phyloP scores from a whole-genome alignment of 1,284 basidiomycete species.

The Schizopora paradoxa region DNA sequence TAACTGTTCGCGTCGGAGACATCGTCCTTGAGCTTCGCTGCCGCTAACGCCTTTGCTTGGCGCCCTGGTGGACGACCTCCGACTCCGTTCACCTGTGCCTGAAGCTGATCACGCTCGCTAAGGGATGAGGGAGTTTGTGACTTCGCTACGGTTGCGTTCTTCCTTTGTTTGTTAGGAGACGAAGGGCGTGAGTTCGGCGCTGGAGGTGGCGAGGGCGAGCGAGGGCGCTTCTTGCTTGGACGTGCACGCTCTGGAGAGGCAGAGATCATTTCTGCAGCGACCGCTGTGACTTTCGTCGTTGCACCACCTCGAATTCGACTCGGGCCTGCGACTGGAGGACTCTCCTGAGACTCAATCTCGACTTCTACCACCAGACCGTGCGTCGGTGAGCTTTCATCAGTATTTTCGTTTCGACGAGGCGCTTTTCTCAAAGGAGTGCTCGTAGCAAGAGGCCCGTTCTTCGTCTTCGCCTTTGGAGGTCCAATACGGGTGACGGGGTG shows the following conservation, averaged over 20 bases:
- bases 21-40: slow-evolving; percentile 52
- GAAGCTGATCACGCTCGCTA: slow-evolving; percentile 6
- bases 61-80: slow-evolving; percentile 43
- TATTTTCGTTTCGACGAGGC: neutral
- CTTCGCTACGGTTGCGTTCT: slow-evolving; percentile 2
- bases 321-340: too few relatives aligned
- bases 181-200: too few relatives aligned
- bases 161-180: neutral
- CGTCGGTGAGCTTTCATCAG: neutral
- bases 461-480: neutral
- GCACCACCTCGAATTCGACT: too few relatives aligned
- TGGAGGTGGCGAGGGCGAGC: too few relatives aligned
- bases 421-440: neutral
- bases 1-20: slow-evolving; percentile 73
- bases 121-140: slow-evolving; percentile 8
- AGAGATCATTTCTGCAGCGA: too few relatives aligned
- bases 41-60: slow-evolving; percentile 63
- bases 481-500: neutral
- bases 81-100: too few relatives aligned
- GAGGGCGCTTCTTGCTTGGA: too few relatives aligned
- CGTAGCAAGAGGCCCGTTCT: neutral
- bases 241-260: too few relatives aligned
- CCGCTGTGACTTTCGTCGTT: too few relatives aligned
- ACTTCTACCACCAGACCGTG: too few relatives aligned
- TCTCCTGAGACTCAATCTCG: too few relatives aligned